A percentile compares a stretch with the other conserved stretches of the same genome.
These are phyloP conservation scores for Phytophthora ramorum DNA, from an alignment of 352 stramenopile species.

Conservation along the genomic window DNA sequence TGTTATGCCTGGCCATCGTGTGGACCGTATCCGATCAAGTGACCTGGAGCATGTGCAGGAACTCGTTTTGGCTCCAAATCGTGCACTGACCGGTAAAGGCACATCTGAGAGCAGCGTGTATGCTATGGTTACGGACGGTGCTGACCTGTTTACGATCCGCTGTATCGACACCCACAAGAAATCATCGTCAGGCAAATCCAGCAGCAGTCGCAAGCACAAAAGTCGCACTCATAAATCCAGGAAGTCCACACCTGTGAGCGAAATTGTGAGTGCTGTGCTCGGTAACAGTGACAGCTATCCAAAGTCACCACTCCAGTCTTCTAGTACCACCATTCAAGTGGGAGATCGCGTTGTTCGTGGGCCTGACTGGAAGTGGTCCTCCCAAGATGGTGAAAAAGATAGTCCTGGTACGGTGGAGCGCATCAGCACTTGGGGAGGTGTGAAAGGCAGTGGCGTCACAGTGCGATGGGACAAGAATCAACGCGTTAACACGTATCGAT, in stretches of 20 bases:
- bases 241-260: conserved; percentile 37
- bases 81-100: conserved; percentile 34
- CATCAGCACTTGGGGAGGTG: conserved; percentile 79
- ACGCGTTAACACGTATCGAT: conserved; percentile 86
- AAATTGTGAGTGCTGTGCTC: conserved; percentile 35
- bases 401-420: conserved; percentile 73
- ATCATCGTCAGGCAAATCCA: conserved; percentile 33
- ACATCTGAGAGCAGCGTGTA: conserved; percentile 72
- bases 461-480: conserved; percentile 86
- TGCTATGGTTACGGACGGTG: conserved; percentile 72
- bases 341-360: conserved; percentile 76
- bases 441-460: conserved; percentile 80
- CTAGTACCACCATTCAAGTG: conserved; percentile 46
- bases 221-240: conserved; percentile 34
- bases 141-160: conserved; percentile 67
- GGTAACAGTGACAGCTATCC: conserved; percentile 24
- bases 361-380: conserved; percentile 85
- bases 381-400: conserved; percentile 75
- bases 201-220: conserved; percentile 39
- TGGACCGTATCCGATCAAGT: conserved; percentile 63
- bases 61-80: conserved; percentile 60
- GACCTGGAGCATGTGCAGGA: conserved; percentile 59
- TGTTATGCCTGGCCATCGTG: conserved; percentile 63
- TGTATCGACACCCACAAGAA: conserved; percentile 70
- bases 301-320: conserved; percentile 14